Base-by-base conservation (phyloP, 768 basidiomycete species). In the Leccinum barrowsii region DNA sequence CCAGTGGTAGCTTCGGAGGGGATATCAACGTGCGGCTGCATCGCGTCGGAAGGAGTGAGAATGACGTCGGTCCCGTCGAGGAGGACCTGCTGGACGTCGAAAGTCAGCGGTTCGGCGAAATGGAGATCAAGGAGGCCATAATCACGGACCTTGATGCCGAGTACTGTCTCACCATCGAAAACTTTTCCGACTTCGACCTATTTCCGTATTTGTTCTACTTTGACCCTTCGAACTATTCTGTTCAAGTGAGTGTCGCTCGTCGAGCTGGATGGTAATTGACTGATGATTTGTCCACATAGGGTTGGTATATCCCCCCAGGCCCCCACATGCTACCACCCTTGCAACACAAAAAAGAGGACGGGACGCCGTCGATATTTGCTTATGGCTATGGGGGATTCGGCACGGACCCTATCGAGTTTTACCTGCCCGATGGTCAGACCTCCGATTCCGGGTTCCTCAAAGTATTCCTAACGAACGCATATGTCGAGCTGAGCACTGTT, bases 151-250 rank as follows among this genome's bases (percentile, higher is more conserved):
- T 68, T 19, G 42, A 49, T 4, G 13, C 30, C 10, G 47, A 17
- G 11, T 68, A 68, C 34, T 55, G 63, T 15, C 19, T 68, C n/a
- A 67, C 66, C 21, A 37, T 63, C 40, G 59, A 68, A 54, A 67
- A 65, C 52, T 37, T 2, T 17, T 67, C 66, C 40, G 56, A 60
- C 0, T 54, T 60, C 56, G 59, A 63, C 42, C 55, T 68, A 1
- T 67, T 65, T 6, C 66, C 66, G 3, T 67, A 67, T 51, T 21
- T 67, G 26, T 67, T 67, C 58, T 67, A 64, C 35, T 65, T 67
- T n/a, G 66, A 67, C 12, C 66, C 66, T 8, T 62, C 55, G 2
- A 59, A 67, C 32, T 67, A 67, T 10, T 35, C 56, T n/a, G 17
- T 67, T 8, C 52, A 62, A 5, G 66, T 67, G 13, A 67, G 66